phyloP scores from a whole-genome alignment of 1,139 yeast genomes.

The Suhomyces chickasaworum region DNA sequence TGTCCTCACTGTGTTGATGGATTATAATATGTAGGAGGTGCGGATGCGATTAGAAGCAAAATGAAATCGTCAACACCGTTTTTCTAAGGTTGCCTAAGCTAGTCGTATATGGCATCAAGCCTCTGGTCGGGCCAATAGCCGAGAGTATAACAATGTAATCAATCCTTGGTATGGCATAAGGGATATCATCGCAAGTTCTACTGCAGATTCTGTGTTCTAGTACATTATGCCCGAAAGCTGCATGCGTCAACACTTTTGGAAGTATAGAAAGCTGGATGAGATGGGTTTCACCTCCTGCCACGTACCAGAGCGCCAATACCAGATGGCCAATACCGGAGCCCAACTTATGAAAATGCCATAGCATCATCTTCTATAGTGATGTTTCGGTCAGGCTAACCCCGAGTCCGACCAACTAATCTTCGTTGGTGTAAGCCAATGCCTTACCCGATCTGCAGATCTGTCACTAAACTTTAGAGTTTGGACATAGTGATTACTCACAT shows the following conservation, averaged over 20 bases:
- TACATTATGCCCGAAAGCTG: not conserved
- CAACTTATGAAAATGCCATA: too few species aligned
- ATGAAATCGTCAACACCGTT: too few species aligned
- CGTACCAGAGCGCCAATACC: too few species aligned
- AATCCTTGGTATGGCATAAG: not conserved
- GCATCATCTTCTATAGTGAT: too few species aligned
- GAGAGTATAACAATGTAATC: not conserved
- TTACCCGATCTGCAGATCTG: constrained; percentile 4
- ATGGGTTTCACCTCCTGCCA: not conserved
- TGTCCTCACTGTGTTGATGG: too few species aligned
- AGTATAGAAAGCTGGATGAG: not conserved
- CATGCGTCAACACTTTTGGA: not conserved
- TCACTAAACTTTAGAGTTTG: constrained; percentile 5
- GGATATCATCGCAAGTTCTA: not conserved
- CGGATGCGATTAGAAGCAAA: too few species aligned
- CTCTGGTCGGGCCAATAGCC: not conserved
- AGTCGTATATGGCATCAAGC: not conserved
- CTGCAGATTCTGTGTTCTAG: not conserved
- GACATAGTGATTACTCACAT: constrained; percentile 1
- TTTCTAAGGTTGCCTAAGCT: not conserved
- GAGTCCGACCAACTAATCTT: not conserved
- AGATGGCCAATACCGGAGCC: too few species aligned
- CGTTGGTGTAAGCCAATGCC: constrained; percentile 2
- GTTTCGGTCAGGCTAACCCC: not conserved
- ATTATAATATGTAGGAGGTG: too few species aligned